Conservation (phyloP, 2,329 filamentous ascomycete species). For the Huntiella abstrusa region DNA sequence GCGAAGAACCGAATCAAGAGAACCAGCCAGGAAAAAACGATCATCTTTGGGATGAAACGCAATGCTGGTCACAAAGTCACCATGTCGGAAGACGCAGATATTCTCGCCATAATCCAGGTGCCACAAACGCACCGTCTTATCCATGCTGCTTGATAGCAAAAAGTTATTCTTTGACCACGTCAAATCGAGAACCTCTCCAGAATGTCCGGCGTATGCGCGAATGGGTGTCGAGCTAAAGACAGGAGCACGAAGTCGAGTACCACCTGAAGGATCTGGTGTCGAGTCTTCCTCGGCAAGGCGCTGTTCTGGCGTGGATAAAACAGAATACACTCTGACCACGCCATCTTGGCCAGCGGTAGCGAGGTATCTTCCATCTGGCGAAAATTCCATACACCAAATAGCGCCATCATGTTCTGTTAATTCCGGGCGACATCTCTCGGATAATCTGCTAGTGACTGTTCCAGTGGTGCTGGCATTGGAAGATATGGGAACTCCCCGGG, state of each 20-base stretch:
- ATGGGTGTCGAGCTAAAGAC: conserved; percentile 69
- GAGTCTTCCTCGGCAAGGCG: conserved; percentile 58
- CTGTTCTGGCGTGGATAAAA: conserved; percentile 68
- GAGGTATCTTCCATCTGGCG: conserved; percentile 74
- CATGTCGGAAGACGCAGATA: conserved; percentile 83
- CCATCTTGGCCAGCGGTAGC: conserved; percentile 84
- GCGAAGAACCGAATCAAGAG: conserved; percentile 68
- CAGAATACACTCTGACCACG: conserved; percentile 72
- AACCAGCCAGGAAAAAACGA: conserved; percentile 89
- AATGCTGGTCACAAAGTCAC: conserved; percentile 86
- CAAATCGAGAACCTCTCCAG: conserved; percentile 68
- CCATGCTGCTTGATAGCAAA: conserved; percentile 86
- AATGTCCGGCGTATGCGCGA: conserved; percentile 67
- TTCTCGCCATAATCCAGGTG: conserved; percentile 73
- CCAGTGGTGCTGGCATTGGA: neutral
- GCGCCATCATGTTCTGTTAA: conserved; percentile 34
- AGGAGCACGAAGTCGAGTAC: conserved; percentile 61
- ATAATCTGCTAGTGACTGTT: neutral
- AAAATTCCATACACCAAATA: conserved; percentile 86
- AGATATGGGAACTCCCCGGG: conserved; percentile 2
- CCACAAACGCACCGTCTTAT: conserved; percentile 91
- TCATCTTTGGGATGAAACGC: conserved; percentile 90
- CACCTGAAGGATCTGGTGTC: conserved; percentile 24
- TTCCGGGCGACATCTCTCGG: conserved; percentile 14
- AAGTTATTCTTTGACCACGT: conserved; percentile 99